These are phyloP conservation scores for Gardenia jasminoides DNA, from an alignment of 257 asterid species.

Conservation along the genomic window DNA sequence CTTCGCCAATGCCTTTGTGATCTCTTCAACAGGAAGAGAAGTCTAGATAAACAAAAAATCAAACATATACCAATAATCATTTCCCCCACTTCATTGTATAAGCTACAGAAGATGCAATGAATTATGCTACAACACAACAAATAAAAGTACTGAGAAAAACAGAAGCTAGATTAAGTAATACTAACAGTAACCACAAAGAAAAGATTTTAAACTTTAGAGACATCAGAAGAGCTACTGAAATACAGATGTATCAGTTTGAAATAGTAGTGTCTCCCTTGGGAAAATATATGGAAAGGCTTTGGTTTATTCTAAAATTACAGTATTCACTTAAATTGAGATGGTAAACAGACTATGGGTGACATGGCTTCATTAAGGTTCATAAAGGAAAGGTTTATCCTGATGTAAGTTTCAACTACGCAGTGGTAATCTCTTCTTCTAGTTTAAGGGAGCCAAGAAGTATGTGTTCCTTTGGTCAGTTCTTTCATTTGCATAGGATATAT, in stretches of 20 bases:
- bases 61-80: background rate
- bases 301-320: background rate
- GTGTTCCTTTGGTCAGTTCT: background rate
- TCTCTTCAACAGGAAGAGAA: conserved; percentile 67
- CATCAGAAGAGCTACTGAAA: background rate
- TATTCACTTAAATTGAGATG: background rate
- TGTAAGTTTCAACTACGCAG: background rate
- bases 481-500: background rate
- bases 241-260: background rate
- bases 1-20: conserved; percentile 57
- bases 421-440: background rate
- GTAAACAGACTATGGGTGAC: background rate
- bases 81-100: background rate
- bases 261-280: background rate
- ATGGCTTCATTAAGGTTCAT: background rate
- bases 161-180: background rate
- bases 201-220: background rate
- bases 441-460: background rate
- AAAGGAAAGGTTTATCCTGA: background rate
- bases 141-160: background rate
- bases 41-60: conserved; percentile 41
- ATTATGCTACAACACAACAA: background rate
- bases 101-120: background rate
- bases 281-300: background rate
- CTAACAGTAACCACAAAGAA: too few species aligned